These are phyloP conservation scores for Passiflora organensis DNA, from an alignment of 345 rosid genomes.

Conservation along the genomic window DNA sequence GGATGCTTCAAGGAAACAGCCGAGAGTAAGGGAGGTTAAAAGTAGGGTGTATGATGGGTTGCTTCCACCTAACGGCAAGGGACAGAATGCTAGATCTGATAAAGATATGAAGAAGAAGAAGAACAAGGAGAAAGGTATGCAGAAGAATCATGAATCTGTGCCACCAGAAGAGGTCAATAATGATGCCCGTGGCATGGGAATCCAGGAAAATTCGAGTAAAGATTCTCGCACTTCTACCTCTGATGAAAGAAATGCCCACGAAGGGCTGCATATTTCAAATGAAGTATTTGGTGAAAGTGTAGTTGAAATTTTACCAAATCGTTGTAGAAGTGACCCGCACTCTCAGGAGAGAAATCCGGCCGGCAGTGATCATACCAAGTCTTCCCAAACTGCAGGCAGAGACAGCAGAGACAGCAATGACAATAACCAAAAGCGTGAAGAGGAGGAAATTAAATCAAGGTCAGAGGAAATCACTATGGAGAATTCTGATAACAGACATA, in stretches of 20 bases:
- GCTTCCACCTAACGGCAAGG: constrained; percentile 30
- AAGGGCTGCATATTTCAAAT: neutral
- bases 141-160: constrained; percentile 10
- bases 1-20: constrained; percentile 39
- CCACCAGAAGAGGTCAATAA: constrained; percentile 22
- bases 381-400: constrained; percentile 6
- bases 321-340: constrained; percentile 7
- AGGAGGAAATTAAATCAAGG: constrained; percentile 8
- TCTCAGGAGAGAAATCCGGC: neutral
- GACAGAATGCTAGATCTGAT: constrained; percentile 25
- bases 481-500: constrained; percentile 23
- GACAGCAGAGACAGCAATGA: constrained; percentile 1
- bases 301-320: constrained; percentile 16
- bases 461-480: constrained; percentile 11
- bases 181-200: constrained; percentile 29
- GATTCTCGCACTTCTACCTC: constrained; percentile 14
- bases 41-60: constrained; percentile 82
- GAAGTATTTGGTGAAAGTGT: constrained; percentile 12
- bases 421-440: constrained; percentile 4
- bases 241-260: constrained; percentile 13
- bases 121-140: constrained; percentile 18
- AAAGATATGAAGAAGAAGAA: constrained; percentile 33
- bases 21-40: constrained; percentile 66
- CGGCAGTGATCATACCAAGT: constrained; percentile 3
- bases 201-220: constrained; percentile 30